Base-by-base conservation (phyloP, 345 rosid genomes). In the Arabidopsis suecica region DNA sequence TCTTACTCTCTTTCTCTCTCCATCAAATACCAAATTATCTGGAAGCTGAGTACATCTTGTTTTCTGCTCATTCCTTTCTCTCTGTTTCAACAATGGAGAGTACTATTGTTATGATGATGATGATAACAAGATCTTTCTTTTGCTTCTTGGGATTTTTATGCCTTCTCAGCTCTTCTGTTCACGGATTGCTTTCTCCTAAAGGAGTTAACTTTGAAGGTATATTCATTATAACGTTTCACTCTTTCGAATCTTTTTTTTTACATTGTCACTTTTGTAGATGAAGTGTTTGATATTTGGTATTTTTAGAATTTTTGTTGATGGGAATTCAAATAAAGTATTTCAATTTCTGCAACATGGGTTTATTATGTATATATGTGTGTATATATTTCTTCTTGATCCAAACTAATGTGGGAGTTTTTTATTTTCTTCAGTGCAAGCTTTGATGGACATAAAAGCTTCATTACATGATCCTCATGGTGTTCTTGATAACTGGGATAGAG, bases 131-230 rank as follows among this genome's bases (percentile, higher is more conserved):
- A 53, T 69, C 58, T 66, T 62, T 60, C 22, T 23, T 80, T 51
- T 72, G 13, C 74, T 61, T 86, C 59, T 34, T 83, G 69, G 70
- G 54, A 42, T 75, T 86, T 11, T 68, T 89, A 16, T 89, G 78
- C 84, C 75, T 87, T 82, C 76, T 81, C 73, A 53, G 42, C 48
- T 71, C 83, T 76, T 71, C 83, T 76, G 86, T 80, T 22, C 71
- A 77, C 65, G 96, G 89, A 41, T 75, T 89, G 87, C 85, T 91
- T 72, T 88, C 97, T 61, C 80, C 96, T 37, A 84, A 89, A 87
- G 97, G 97, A 58, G 90, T 91, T 18, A 91, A 91, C 87, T 91
- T 79, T 82, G 97, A 91, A 88, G 97, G 97, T 91, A 82, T 28
- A 74, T 32, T 22, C 25, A 25, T 14, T 36, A 41, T 14, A 20